Evolutionary conservation across 345 rosid genomes (phyloP), one percentile per base, ranked within the genome.

Genomic region (Bruguiera parviflora): DNA sequence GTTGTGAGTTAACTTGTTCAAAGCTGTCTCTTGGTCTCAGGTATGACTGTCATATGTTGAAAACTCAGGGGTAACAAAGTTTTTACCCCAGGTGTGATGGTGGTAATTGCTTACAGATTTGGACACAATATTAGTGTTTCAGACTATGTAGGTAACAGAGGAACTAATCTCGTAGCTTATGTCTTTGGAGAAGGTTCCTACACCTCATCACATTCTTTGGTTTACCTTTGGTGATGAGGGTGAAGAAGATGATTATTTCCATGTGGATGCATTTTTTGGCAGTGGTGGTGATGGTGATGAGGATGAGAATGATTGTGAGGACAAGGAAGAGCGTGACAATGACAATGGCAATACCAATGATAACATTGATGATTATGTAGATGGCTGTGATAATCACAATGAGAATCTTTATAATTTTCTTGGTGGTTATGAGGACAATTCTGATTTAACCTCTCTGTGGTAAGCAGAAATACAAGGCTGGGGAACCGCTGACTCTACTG

Each of bases 391-490:
- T 35, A 70, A 58, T 31, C 51, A 58, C 13, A 8, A 2, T 18
- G 65, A 31, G 19, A 53, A 59, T 5, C 31, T 5, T 18, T n/a
- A 58, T 32, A 5, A 49, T 49, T 65, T 21, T 77, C 68, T 65
- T 66, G 68, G 32, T 67, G 61, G 49, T 73, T 61, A 8, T 60
- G 37, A 57, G 29, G 70, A 43, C 28, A 53, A 63, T 58, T 74
- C 70, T 77, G 79, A 78, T 85, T 71, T 80, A 76, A 79, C 73
- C 75, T 77, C 82, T 86, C 71, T 77, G 77, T 86, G 66, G 78
- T 74, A 90, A 86, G 96, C 82, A 78, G 32, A 86, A 83, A 71
- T 84, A 83, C 5, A 80, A 43, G 83, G 75, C 83, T 58, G 79
- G 85, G 77, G 73, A 85, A 59, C 81, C 87, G 87, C 83, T 76